Conservation (phyloP, 1,284 basidiomycete species). For the Neonothopanus nambi region DNA sequence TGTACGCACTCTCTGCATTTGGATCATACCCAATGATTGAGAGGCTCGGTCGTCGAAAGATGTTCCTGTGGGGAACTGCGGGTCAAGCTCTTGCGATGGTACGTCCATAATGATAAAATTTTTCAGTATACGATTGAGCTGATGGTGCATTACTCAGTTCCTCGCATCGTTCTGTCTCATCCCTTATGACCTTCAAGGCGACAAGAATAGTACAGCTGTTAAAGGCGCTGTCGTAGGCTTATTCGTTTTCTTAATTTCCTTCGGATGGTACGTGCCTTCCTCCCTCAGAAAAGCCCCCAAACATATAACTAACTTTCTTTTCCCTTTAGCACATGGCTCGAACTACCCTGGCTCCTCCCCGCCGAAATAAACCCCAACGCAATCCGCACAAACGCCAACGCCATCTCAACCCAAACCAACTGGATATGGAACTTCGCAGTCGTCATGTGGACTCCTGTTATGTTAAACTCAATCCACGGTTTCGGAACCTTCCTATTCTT, state of each 20-base stretch:
- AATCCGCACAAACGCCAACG: constrained; percentile 51
- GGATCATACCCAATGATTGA: constrained; percentile 43
- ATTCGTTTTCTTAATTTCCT: constrained; percentile 32
- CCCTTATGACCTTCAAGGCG: constrained; percentile 20
- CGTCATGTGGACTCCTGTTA: constrained; percentile 26
- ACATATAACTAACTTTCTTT: not conserved
- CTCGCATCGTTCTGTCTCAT: constrained; percentile 46
- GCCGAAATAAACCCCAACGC: constrained; percentile 52
- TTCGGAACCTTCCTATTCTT: constrained; percentile 27
- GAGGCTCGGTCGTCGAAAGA: constrained; percentile 30
- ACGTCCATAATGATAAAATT: not conserved
- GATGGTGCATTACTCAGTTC: constrained; percentile 23
- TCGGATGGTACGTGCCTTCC: constrained; percentile 23
- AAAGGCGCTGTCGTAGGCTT: constrained; percentile 37
- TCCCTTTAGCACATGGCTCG: constrained; percentile 33
- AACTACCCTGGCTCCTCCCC: constrained; percentile 25
- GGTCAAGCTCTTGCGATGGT: constrained; percentile 32
- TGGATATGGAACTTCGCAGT: constrained; percentile 30
- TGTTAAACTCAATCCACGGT: constrained; percentile 20
- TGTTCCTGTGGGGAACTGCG: constrained; percentile 47
- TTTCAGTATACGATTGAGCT: not conserved
- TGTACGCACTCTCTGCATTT: constrained; percentile 40
- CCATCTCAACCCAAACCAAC: constrained; percentile 49
- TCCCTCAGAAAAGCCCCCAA: not conserved
- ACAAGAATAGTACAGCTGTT: constrained; percentile 28